Base-by-base conservation (phyloP, 495 filamentous ascomycete species). In the Tetracladium marchalianum region DNA sequence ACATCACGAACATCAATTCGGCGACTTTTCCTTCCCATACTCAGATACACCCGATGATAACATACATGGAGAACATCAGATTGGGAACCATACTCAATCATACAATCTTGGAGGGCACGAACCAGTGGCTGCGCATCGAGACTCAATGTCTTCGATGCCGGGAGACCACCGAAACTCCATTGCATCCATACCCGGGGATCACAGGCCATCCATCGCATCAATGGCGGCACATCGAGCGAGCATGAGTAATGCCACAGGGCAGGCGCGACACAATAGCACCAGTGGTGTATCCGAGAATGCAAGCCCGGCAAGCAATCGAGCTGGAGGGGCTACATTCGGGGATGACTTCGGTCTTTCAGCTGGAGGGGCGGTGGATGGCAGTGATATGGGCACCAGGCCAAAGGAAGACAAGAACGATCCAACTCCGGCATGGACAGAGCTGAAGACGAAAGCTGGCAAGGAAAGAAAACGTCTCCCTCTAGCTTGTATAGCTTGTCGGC, bases 371-470 rank as follows among this genome's bases (percentile, higher is more conserved):
- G 65, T 60, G 10, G 72, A 77, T 44, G 72, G 72, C 24, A 68
- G 66, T 18, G 72, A 73, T 38, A 53, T 75, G 39, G 72, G 71
- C 17, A 66, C 62, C 18, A 69, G 71, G 53, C 45, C 62, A 5
- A 78, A 71, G 37, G 77, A 71, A 35, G 77, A 80, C 43, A 78
- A 78, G 55, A 67, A 73, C 17, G 77, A 75, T 42, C 63, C 66
- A 5, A 63, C 69, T 11, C 87, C 89, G 6, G 65, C 84, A n/a
- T 98, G 92, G 92, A 92, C 76, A 60, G 90, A 95, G 59, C 74
- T 95, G 57, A 96, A 96, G 66, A 98, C 92, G 7, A 98, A 98
- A 66, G 92, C 92, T 12, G 92, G 92, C 0, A 98, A 98, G 63
- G 90, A 96, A 60, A 78, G 92, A 44, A 96, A 96, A 63, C 78